Base-by-base conservation (phyloP, 2,329 filamentous ascomycete genomes). In the Trichoderma koningii region DNA sequence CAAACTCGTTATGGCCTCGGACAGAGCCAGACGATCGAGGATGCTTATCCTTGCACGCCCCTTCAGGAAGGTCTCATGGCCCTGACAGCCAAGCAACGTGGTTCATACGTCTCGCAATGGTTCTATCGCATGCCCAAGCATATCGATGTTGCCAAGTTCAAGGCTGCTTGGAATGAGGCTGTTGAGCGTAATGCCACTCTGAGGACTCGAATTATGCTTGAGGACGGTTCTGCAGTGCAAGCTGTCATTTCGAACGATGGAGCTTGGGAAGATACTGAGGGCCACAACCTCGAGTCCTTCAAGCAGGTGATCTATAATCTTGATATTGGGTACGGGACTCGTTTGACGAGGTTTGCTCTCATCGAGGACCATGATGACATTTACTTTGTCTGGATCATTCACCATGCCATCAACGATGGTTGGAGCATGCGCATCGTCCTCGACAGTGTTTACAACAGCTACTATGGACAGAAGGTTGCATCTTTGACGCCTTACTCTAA, bases 11-110 rank as follows among this genome's bases (percentile, higher is more conserved):
- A 30, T 47, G 10, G 52, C 34, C 65, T 66, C 26, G 26, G 10
- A 4, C 42, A 56, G 6, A n/a, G n/a, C 26, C 44, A 61, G 38
- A 55, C 50, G 7, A 65, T 75, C 17, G 67, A 75, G 28, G 74
- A 80, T 55, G 68, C 75, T 3, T 78, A 76, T 55, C 78, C 77
- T 7, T 76, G 75, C 66, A 76, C 76, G 7, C 70, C 74, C 4
- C 70, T 79, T 2, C 78, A 80, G 55, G 76, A 77, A 66, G 76
- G 76, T 7, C 71, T 80, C 2, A 71, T 80, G 55, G 71, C 69
- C 7, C 66, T 71, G 26, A 68, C 69, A 7, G 67, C 68, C 3
- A 71, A 70, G 23, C 67, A 69, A 3, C 66, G 69, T 0, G 70
- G 70, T 1, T 67, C 67, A 19, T 72, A 72, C 55, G 59, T 68